Percentiles rank a stretch among this genome's conserved stretches.
These are phyloP conservation scores for Kalmanozyma brasiliensis DNA, from an alignment of 1,284 basidiomycete genomes.

Conservation along the genomic window DNA sequence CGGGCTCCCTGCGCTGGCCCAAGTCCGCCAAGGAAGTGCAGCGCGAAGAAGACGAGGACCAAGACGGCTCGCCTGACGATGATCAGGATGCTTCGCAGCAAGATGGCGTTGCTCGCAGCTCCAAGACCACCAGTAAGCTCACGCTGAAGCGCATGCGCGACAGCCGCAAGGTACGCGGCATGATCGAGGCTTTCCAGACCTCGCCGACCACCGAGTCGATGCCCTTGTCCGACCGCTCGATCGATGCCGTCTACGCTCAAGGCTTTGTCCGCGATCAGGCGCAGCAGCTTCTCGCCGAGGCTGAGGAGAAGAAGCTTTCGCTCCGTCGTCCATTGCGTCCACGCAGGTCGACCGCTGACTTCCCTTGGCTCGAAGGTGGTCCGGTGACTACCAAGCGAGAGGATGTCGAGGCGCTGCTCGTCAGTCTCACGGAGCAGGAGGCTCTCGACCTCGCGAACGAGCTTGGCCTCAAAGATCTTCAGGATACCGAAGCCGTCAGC, in stretches of 20 bases:
- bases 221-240: conserved; percentile 12
- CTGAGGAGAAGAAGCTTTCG: conserved; percentile 42
- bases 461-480: conserved; percentile 38
- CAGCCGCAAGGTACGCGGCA: conserved; percentile 50
- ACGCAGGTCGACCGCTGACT: conserved; percentile 43
- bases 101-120: conserved; percentile 27
- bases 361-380: conserved; percentile 31
- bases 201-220: conserved; percentile 27
- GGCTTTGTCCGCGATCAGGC: conserved; percentile 55
- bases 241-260: conserved; percentile 38
- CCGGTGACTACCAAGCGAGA: conserved; percentile 15
- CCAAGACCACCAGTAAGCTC: conserved; percentile 45
- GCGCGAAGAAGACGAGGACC: conserved; percentile 26
- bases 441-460: conserved; percentile 47
- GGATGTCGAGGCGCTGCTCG: conserved; percentile 40
- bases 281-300: conserved; percentile 43
- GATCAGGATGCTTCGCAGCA: not conserved
- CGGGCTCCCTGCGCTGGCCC: conserved; percentile 44
- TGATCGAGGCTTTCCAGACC: conserved; percentile 58
- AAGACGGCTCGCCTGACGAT: conserved; percentile 2
- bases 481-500: conserved; percentile 33
- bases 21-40: conserved; percentile 28
- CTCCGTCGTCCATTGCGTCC: conserved; percentile 34
- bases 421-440: conserved; percentile 39
- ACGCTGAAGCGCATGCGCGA: conserved; percentile 60